Base-by-base conservation (phyloP, 2,329 filamentous ascomycete genomes). In the Xenoacremonium recifei region DNA sequence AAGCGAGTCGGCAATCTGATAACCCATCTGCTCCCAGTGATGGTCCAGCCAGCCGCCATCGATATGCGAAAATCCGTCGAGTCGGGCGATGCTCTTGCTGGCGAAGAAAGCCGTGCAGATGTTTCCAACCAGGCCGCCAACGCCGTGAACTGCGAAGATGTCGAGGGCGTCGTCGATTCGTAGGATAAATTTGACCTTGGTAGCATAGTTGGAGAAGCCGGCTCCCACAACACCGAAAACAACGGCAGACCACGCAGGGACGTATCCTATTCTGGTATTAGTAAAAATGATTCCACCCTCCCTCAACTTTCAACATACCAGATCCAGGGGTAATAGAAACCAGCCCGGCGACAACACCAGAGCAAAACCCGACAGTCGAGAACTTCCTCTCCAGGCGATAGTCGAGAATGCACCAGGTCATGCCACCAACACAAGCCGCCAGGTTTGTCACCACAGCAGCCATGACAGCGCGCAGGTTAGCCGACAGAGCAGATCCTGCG, bases 341-440 rank as follows among this genome's bases (percentile, higher is more conserved):
- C 16, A 96, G 76, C 16, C 90, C 90, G 23, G 89, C 86, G 56
- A 96, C 85, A 18, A 95, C 86, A 49, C 90, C 90, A 1, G 87
- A 93, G 70, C 90, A 96, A 75, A 95, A 95, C 3, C 90, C 90
- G 19, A 96, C 89, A 2, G 89, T 92, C 0, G 89, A 95, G 86
- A 88, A 96, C 71, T 95, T 95, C 58, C 82, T 79, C 70, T 95
- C 89, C 36, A 96, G 77, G 43, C 89, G 80, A 68, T 95, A 95
- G 63, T 96, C 90, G 44, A 96, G 75, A 17, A 95, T 71, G 63
- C 88, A 93, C 90, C 89, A 95, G 25, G 87, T 93, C 37, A 96
- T 83, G 35, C 89, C 89, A 42, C 89, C 90, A 7, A 90, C 80
- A 45, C 85, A 89, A 25, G 89, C 90, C 18, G 89, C 84, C 21